phyloP scores from a whole-genome alignment of 495 filamentous ascomycete genomes.

The Penicillium diatomitis region DNA sequence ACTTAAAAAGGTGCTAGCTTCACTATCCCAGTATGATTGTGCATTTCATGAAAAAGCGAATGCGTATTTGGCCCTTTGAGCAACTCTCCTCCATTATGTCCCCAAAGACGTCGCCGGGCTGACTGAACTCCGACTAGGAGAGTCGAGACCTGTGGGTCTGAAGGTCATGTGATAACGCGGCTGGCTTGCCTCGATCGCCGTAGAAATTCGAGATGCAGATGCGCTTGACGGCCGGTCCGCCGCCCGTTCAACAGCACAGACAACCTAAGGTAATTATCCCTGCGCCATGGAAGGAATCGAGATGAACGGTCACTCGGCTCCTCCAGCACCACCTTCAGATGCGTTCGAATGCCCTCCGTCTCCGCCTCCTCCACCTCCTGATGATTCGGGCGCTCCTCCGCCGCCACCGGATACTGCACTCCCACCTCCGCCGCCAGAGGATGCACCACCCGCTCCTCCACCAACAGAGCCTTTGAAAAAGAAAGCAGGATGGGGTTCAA shows the following conservation, averaged over 20 bases:
- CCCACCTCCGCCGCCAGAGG: conserved; percentile 41
- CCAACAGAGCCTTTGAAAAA: conserved; percentile 35
- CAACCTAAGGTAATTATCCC: background rate
- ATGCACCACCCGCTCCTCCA: conserved; percentile 27
- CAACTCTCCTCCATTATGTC: too few relatives aligned
- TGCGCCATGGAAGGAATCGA: conserved; percentile 18
- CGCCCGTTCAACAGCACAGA: background rate
- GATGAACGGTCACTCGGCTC: conserved; percentile 13
- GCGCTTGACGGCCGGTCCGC: conserved; percentile 5
- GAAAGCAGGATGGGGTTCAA: conserved; percentile 47
- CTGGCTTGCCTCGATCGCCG: conserved; percentile 10
- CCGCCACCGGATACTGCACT: conserved; percentile 39
- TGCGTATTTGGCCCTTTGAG: too few relatives aligned
- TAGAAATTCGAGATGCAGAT: conserved; percentile 24
- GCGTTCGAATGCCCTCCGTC: conserved; percentile 25
- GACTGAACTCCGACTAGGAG: too few relatives aligned
- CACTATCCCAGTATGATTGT: too few relatives aligned
- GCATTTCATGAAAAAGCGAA: too few relatives aligned
- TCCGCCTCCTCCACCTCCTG: conserved; percentile 52
- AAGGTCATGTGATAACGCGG: conserved; percentile 14
- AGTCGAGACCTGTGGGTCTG: too few relatives aligned
- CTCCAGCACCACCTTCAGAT: conserved; percentile 28
- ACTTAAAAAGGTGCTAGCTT: too few relatives aligned
- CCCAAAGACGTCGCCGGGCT: too few relatives aligned
- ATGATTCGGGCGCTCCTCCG: conserved; percentile 32